Conservation (phyloP, 768 basidiomycete species). For the Boletus rubescentipes region DNA sequence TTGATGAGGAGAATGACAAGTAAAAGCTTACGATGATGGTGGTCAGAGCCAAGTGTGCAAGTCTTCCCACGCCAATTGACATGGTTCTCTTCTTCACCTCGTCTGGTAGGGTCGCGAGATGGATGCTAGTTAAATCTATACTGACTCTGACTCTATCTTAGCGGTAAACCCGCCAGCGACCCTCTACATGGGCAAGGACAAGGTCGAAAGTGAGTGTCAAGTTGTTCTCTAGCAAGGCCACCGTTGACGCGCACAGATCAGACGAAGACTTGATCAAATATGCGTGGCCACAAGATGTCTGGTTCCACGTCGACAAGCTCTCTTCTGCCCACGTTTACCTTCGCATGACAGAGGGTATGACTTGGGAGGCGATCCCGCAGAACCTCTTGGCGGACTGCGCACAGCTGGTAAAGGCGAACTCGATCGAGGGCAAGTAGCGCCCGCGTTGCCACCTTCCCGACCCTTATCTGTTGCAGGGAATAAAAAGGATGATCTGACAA, state of each 20-base stretch:
- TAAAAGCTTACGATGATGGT: constrained; percentile 7
- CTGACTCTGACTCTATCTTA: constrained; percentile 29
- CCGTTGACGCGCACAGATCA: constrained; percentile 37
- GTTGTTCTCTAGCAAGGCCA: not conserved
- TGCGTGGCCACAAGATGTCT: constrained; percentile 83
- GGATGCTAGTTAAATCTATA: not conserved
- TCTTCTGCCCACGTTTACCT: constrained; percentile 97
- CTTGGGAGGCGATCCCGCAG: constrained; percentile 87
- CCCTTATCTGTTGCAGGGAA: constrained; percentile 59
- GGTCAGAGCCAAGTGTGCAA: not conserved
- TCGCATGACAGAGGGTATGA: constrained; percentile 78
- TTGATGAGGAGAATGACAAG: not conserved
- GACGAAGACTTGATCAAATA: constrained; percentile 96
- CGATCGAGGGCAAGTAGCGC: constrained; percentile 70
- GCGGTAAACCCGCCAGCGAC: constrained; percentile 61
- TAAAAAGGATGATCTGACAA: constrained; percentile 89
- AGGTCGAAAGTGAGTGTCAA: constrained; percentile 78
- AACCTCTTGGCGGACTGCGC: constrained; percentile 80
- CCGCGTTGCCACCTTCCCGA: not conserved
- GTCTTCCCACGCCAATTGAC: constrained; percentile 5
- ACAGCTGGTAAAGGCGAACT: constrained; percentile 96
- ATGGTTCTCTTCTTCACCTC: constrained; percentile 72
- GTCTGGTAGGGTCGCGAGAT: constrained; percentile 32
- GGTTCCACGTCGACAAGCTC: constrained; percentile 98
- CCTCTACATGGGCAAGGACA: constrained; percentile 96